Evolutionary conservation across 2,329 filamentous ascomycete genomes (phyloP).

Genomic region (Sclerotinia borealis): DNA sequence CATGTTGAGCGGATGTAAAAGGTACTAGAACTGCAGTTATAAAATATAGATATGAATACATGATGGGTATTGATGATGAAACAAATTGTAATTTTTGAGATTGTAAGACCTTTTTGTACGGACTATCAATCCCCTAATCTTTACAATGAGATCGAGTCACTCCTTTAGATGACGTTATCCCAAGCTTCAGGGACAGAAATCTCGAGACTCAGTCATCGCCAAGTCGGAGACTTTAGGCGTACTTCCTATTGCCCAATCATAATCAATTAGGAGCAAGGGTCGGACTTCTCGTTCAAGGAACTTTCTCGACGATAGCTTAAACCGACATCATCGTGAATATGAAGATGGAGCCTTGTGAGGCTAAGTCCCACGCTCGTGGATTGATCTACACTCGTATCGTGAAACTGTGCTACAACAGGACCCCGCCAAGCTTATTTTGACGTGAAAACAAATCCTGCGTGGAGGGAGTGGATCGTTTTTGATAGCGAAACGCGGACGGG

Average conservation of each 20-base stretch:
- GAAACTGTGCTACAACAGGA: neutral
- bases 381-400: neutral
- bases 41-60: neutral
- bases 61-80: neutral
- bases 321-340: neutral
- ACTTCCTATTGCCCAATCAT: neutral
- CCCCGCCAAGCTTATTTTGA: neutral
- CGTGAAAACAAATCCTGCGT: neutral
- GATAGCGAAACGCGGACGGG: neutral
- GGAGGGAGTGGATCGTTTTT: neutral
- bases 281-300: neutral
- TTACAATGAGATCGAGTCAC: neutral
- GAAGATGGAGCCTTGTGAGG: neutral
- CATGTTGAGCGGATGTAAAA: neutral
- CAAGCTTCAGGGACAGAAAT: neutral
- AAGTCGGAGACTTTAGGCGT: neutral
- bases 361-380: neutral
- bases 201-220: neutral
- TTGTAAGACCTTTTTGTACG: neutral
- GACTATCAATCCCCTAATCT: neutral
- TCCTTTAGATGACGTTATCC: neutral
- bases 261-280: neutral
- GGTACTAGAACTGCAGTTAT: neutral
- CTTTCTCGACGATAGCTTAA: neutral
- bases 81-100: neutral